Evolutionary conservation across 225 moss, liverwort and hornwort genomes (phyloP).

Genomic region (Ulota crispa): DNA sequence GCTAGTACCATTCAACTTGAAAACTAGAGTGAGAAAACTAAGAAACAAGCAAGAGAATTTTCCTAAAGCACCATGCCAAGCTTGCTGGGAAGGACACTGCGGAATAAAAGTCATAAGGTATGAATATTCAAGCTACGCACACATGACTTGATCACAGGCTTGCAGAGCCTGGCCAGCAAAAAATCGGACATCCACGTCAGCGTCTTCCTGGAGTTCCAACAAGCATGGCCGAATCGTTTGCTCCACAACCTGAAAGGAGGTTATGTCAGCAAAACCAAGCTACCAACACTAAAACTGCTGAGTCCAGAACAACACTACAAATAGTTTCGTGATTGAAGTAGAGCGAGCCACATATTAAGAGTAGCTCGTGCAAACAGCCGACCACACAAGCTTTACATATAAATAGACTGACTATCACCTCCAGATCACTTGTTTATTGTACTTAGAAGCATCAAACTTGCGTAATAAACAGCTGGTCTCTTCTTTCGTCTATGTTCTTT

Average conservation of each 20-base stretch:
- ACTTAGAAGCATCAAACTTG: slow-evolving; percentile 13
- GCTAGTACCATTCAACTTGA: slow-evolving; percentile 36
- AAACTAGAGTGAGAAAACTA: slow-evolving; percentile 29
- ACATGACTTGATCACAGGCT: slow-evolving; percentile 98
- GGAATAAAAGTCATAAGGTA: background rate
- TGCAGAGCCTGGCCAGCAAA: slow-evolving; percentile 95
- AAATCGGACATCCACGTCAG: slow-evolving; percentile 97
- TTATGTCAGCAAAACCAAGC: slow-evolving; percentile 15
- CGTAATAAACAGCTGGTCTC: background rate
- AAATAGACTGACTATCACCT: background rate
- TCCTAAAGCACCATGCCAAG: slow-evolving; percentile 34
- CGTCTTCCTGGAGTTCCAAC: slow-evolving; percentile 93
- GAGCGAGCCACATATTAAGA: background rate
- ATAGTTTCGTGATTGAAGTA: background rate
- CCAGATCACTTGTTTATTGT: background rate
- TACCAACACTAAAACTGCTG: background rate
- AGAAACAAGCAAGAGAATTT: slow-evolving; percentile 32
- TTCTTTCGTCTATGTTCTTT: background rate
- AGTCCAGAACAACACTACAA: background rate
- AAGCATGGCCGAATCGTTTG: slow-evolving; percentile 95
- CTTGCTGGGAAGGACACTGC: slow-evolving; percentile 32
- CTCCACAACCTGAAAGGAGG: slow-evolving; percentile 77
- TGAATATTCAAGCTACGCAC: slow-evolving; percentile 47
- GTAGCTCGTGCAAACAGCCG: background rate
- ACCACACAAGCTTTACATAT: background rate